Base-by-base conservation (phyloP, 1,284 basidiomycete species). In the Hemileia vastatrix region DNA sequence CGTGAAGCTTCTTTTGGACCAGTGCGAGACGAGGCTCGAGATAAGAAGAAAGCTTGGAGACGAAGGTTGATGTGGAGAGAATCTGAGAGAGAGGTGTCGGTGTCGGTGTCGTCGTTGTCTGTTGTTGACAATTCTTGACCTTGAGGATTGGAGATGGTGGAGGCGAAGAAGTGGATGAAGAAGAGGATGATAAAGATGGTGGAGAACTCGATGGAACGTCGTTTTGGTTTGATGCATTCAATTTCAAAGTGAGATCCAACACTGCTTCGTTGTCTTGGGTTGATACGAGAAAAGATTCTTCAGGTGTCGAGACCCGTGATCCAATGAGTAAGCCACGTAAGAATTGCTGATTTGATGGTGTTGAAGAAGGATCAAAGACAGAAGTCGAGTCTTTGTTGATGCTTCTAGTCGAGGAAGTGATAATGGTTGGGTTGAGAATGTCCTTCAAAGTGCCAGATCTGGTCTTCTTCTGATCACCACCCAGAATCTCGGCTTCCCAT, bases 1-100 rank as follows among this genome's bases (percentile, higher is more conserved):
- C 62, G 49, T 63, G 61, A 48, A 69, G 47, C 3, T 63, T 65
- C 57, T 65, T 66, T 52, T 66, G 66, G 3, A 67, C 64, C 33
- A 67, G 55, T 8, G 66, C 57, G 24, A 62, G 58, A 11, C 66
- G 65, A 4, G 68, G 66, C 47, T 64, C 31, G 5, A 69, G 68
- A 32, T 69, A 67, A 36, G 55, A 45, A 4, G 53, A 36, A 11
- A 69, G 52, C n/a, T 57, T 60, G 51, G 49, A 53, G 27, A 65
- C 64, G 2, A 69, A 63, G 15, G 31, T 15, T 1, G 67, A 66
- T 54, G 67, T 66, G 24, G 68, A 61, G 6, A 69, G 56, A 6
- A 50, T 19, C 1, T 40, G 32, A 3, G 32, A 23, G 24, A 23
- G n/a, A 1, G 58, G 3, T 31, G 36, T 40, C 15, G 15, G 23